Evolutionary conservation across 169 alveolate species (phyloP).

Genomic region (Fabrea salina): DNA sequence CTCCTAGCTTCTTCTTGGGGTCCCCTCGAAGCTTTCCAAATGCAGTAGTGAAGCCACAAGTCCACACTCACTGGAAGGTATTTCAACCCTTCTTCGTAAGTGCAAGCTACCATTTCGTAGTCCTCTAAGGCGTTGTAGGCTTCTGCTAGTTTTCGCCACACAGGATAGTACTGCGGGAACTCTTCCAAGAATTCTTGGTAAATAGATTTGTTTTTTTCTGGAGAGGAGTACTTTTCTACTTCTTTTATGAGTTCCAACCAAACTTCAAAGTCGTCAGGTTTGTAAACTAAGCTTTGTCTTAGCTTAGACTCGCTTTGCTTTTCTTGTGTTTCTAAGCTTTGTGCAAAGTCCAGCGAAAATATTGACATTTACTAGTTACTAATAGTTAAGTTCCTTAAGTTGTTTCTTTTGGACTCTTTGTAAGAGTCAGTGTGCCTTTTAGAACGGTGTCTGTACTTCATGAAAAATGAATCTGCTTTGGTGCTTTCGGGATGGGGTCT

Average conservation of each 20-base stretch:
- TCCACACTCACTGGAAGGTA: conserved; percentile 15
- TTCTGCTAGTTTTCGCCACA: conserved; percentile 31
- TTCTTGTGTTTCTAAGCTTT: conserved; percentile 29
- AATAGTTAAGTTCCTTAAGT: not conserved
- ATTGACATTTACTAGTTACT: not conserved
- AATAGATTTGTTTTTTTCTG: not conserved
- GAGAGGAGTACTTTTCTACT: conserved; percentile 25
- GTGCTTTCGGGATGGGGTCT: too few relatives aligned
- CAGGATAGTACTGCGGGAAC: conserved; percentile 27
- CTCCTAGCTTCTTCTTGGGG: conserved; percentile 30
- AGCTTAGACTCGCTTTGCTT: conserved; percentile 37
- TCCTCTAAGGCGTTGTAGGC: not conserved
- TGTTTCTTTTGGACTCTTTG: not conserved
- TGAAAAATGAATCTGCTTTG: too few relatives aligned
- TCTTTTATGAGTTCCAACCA: conserved; percentile 16
- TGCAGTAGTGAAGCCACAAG: conserved; percentile 17
- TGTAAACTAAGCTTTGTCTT: conserved; percentile 30
- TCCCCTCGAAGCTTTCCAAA: not conserved
- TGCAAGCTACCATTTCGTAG: not conserved
- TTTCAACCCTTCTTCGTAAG: conserved; percentile 20
- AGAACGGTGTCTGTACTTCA: too few relatives aligned
- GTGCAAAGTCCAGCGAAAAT: conserved; percentile 18
- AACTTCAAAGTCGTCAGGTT: conserved; percentile 35
- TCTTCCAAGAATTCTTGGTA: conserved; percentile 14
- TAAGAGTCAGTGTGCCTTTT: too few relatives aligned